Base-by-base conservation (phyloP, 345 rosid genomes). In the Dipteronia dyeriana region DNA sequence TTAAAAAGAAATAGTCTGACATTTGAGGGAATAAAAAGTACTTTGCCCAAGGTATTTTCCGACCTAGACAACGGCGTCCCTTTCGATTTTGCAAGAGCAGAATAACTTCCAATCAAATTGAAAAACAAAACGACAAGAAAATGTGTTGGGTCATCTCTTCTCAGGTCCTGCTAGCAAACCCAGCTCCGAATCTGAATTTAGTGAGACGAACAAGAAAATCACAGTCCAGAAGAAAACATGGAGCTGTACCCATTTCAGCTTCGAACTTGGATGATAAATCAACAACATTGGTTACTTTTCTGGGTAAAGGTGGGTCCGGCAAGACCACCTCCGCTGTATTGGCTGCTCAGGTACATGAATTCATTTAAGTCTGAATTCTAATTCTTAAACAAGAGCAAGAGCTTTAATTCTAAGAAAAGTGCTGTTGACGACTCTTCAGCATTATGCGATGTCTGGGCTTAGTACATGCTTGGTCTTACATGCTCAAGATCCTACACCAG, bases 291-390 rank as follows among this genome's bases (percentile, higher is more conserved):
- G 83, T 95, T 71, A 90, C 96, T 25, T 93, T 93, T 76, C 73
- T 93, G 57, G 99, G 98, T 20, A 93, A 93, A 90, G 98, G 97
- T 77, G 98, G 97, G 20, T 90, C 96, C 75, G 97, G 97, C 75
- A 93, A 93, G 91, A 93, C 98, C 76, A 93, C 91, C 69, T 82
- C 97, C 49, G 84, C 98, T 59, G 79, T 92, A 68, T 89, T 93
- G 74, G 97, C 99, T 23, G 96, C 97, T 76, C 98, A 91, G 96
- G 97, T 93, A 39, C 23, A 45, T 45, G 29, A 31, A 45, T 45
- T 10, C 49, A 45, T 11, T 45, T 1, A 9, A 45, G 13, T 45
- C 14, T 45, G 13, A 45, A 45, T 45, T 45, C 12, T 45, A 45
- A 45, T 9, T 45, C 13, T 45, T 45, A 41, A 41, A 41, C 9